Evolutionary conservation across 257 asterid genomes (phyloP), one percentile per base, ranked within the genome.

Genomic region (Echium plantagineum): DNA sequence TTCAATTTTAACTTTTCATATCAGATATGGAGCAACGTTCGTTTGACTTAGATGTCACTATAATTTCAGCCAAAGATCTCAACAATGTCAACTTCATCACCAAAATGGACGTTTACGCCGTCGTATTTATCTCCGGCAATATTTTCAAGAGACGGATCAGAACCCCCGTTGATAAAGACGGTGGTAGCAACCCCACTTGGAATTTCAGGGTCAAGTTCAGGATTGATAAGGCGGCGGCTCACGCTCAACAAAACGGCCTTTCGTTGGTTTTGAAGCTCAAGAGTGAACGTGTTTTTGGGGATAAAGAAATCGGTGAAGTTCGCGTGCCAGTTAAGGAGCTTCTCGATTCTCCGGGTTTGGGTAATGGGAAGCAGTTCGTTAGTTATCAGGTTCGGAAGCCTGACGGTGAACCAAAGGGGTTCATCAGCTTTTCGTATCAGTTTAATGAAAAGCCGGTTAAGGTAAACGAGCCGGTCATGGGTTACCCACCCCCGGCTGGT

Each of bases 361-460:
- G 48, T 2, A 74, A 56, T 8, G 87, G 78, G 63, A 78, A 47
- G 12, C 74, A 73, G 30, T 76, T 80, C 24, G 84, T 86, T 48
- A 84, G 82, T 70, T 86, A 90, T 63, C 97, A 86, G 57, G 94
- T 90, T 26, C 81, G 72, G 65, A 90, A 83, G 42, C 97, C 94
- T 26, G 72, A 70, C 3, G 95, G 95, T 30, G 83, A 74, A 64
- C 84, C 94, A 0, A 86, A 86, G 72, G 97, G 97, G 20, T 79
- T 82, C 10, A 77, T 90, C 24, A 76, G 72, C 5, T 81, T 90
- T n/a, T n/a, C n/a, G n/a, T n/a, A n/a, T n/a, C n/a, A n/a, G n/a
- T n/a, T n/a, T n/a, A n/a, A n/a, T n/a, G 91, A 74, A 0, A 85
- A 79, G 66, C 15, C 59, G 3, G 48, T 10, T 42, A 42, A 42